Evolutionary conservation across 371 early-diverging fungal species (phyloP).

Genomic region (Basidiobolus meristosporus): DNA sequence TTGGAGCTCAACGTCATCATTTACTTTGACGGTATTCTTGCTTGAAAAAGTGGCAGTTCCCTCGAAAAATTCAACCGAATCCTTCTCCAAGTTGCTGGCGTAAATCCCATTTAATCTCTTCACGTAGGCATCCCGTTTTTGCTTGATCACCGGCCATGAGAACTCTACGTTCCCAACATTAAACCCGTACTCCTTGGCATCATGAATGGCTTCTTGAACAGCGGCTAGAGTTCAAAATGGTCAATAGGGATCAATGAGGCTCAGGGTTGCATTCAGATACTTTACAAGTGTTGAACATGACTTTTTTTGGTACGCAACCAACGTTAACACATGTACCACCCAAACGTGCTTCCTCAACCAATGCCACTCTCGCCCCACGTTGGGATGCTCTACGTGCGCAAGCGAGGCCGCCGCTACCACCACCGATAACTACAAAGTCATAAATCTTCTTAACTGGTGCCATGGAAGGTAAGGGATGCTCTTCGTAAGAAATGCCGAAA

Average conservation of each 20-base stretch:
- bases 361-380: slow-evolving; percentile 78
- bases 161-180: too few species aligned
- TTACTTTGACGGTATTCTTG: slow-evolving; percentile 50
- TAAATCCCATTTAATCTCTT: slow-evolving; percentile 92
- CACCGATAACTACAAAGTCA: slow-evolving; percentile 88
- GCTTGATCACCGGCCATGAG: slow-evolving; percentile 54
- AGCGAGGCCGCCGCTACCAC: slow-evolving; percentile 76
- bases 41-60: slow-evolving; percentile 76
- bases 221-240: too few species aligned
- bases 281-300: slow-evolving; percentile 93
- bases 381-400: slow-evolving; percentile 83
- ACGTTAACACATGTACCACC: slow-evolving; percentile 95
- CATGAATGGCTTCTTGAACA: slow-evolving; percentile 67
- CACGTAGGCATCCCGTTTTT: slow-evolving; percentile 89
- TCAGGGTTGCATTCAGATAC: too few species aligned
- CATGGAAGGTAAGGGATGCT: too few species aligned
- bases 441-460: slow-evolving; percentile 25
- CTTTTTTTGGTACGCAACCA: slow-evolving; percentile 98
- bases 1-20: slow-evolving; percentile 26
- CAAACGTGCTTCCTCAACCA: slow-evolving; percentile 72
- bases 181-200: slow-evolving; percentile 79
- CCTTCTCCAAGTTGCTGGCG: slow-evolving; percentile 71
- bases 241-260: too few species aligned
- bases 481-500: too few species aligned
- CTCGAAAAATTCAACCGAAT: slow-evolving; percentile 56